phyloP scores from a whole-genome alignment of 2,329 filamentous ascomycete genomes.

The Colletotrichum salicis region DNA sequence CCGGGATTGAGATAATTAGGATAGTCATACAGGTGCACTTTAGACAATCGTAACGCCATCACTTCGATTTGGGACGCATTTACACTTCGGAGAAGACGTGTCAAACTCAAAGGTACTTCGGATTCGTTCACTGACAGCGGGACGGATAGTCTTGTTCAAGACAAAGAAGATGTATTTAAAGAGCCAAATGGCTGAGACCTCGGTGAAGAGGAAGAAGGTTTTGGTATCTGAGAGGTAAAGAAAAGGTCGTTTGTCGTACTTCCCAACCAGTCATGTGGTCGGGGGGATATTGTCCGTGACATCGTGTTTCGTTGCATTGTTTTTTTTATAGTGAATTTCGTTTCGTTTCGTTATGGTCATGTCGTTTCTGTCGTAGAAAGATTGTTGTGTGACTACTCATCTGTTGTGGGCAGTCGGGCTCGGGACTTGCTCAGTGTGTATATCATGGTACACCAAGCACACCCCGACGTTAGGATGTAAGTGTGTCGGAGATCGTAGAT shows the following conservation, averaged over 20 bases:
- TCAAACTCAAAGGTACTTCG: background rate
- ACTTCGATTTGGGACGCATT: too few relatives aligned
- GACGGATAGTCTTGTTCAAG: background rate
- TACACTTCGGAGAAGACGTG: too few relatives aligned
- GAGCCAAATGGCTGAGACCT: slow-evolving; percentile 28
- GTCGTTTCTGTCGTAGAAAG: slow-evolving; percentile 10
- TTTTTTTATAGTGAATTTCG: slow-evolving; percentile 10
- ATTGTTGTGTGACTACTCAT: background rate
- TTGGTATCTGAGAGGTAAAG: slow-evolving; percentile 28
- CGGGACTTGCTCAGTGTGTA: slow-evolving; percentile 22
- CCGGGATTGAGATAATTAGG: too few relatives aligned
- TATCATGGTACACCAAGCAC: slow-evolving; percentile 14
- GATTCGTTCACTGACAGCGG: background rate
- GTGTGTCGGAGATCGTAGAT: slow-evolving; percentile 26
- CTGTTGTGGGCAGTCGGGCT: background rate
- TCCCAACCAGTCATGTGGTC: slow-evolving; percentile 1
- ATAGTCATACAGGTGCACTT: too few relatives aligned
- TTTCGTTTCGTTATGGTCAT: slow-evolving; percentile 17
- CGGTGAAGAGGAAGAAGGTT: slow-evolving; percentile 23
- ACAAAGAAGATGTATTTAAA: slow-evolving; percentile 33
- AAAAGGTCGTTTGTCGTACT: slow-evolving; percentile 32
- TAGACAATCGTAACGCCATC: too few relatives aligned
- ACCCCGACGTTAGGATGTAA: slow-evolving; percentile 8
- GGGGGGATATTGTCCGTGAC: slow-evolving; percentile 21
- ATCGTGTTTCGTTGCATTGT: slow-evolving; percentile 3